A percentile compares a stretch with the other conserved stretches of the same genome.
phyloP scores from a whole-genome alignment of 345 rosid species.

The Brassica rapa region DNA sequence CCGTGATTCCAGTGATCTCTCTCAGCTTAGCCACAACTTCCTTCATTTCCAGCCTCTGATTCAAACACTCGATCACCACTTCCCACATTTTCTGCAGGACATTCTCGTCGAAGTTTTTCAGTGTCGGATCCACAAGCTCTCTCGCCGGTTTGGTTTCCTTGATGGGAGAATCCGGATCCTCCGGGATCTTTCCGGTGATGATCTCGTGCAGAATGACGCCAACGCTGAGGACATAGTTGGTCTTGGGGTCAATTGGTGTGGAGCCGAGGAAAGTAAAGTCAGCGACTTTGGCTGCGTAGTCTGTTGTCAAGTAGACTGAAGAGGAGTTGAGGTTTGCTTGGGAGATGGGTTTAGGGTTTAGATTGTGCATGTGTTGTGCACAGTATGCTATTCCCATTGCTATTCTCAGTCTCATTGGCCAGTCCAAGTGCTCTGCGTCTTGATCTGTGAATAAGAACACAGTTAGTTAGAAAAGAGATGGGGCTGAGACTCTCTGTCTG shows the following conservation, averaged over 20 bases:
- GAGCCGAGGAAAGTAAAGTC: constrained; percentile 68
- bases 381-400: constrained; percentile 92
- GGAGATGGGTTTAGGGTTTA: constrained; percentile 58
- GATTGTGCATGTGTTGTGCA: constrained; percentile 79
- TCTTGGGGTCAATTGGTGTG: constrained; percentile 41
- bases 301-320: constrained; percentile 71
- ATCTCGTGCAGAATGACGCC: constrained; percentile 73
- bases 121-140: constrained; percentile 65
- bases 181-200: constrained; percentile 73
- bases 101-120: constrained; percentile 55
- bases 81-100: constrained; percentile 53
- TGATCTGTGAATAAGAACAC: constrained; percentile 47
- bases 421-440: constrained; percentile 86
- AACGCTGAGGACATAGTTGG: constrained; percentile 55
- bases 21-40: constrained; percentile 59
- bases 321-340: constrained; percentile 67
- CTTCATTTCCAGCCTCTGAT: constrained; percentile 56
- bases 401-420: constrained; percentile 77
- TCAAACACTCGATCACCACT: constrained; percentile 62
- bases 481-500: neutral
- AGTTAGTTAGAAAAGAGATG: neutral
- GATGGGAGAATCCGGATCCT: constrained; percentile 44
- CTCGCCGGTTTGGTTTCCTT: constrained; percentile 45
- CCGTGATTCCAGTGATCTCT: constrained; percentile 74
- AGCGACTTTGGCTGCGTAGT: constrained; percentile 88